Base-by-base conservation (phyloP, 768 basidiomycete genomes). In the Lentinula sp. region DNA sequence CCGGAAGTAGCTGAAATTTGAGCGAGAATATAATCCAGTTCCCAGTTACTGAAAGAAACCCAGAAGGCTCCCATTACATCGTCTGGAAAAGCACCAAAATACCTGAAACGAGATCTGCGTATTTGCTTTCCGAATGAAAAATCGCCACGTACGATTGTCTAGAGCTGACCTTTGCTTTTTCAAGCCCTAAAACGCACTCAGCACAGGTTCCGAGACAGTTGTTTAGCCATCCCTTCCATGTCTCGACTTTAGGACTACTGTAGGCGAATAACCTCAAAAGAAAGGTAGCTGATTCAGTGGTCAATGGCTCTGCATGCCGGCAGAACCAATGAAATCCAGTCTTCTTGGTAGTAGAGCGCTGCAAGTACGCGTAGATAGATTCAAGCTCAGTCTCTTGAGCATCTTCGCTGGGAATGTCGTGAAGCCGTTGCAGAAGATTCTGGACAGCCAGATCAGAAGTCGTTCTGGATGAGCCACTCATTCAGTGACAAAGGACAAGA, bases 281-380 rank as follows among this genome's bases (percentile, higher is more conserved):
- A 73, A 95, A 97, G 0, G 85, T 86, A 0, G 95, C 92, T 1
- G 87, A 84, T 61, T 84, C 87, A 8, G 80, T 71, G 0, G 82
- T 85, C 37, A 83, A 74, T 8, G 78, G 69, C 35, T 81, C 74
- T 3, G 86, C 87, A 40, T 80, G 78, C 32, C 74, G 70, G 71
- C 95, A 97, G 70, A 89, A 95, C 92, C 93, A 95, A 67, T 97
- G 94, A 57, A 81, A 63, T n/a, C 71, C 53, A 79, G 78, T 48
- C 70, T 68, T 35, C 73, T 64, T 73, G 0, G 78, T 73, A 18
- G 70, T 72, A 23, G 39, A 56, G 23, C 55, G 55, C 72, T 88
- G 80, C 9, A 91, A 73, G 68, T 84, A 82, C 11, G 70, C 71
- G 67, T 80, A 87, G 45, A 89, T 70, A 2, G 70, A 74, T 1